Conservation (phyloP, 306 rosid genomes). For the Fragaria nilgerrensis region DNA sequence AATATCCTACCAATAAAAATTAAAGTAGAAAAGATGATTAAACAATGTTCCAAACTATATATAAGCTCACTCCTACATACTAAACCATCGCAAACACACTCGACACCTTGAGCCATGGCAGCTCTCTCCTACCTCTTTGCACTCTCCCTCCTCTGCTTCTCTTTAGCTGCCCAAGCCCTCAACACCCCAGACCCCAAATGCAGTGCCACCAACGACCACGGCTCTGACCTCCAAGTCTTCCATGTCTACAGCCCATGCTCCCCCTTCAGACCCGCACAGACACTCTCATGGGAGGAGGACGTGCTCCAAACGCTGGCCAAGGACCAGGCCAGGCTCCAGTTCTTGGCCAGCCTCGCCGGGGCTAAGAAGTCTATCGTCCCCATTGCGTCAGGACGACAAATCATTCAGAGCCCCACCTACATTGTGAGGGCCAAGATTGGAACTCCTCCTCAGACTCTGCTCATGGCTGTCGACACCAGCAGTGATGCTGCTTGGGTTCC, state of each 20-base stretch:
- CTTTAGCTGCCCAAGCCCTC: conserved; percentile 32
- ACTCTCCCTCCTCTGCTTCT: conserved; percentile 24
- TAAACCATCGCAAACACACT: conserved; percentile 16
- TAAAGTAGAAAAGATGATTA: neutral
- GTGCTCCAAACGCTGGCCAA: conserved; percentile 51
- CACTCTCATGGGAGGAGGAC: conserved; percentile 74
- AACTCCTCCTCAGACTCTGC: conserved; percentile 74
- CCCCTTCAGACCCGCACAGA: conserved; percentile 56
- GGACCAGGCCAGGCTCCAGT: conserved; percentile 64
- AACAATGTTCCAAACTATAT: conserved; percentile 16
- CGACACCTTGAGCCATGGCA: conserved; percentile 39
- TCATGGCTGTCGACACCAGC: conserved; percentile 82
- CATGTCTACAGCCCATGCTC: conserved; percentile 71
- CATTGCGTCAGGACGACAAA: conserved; percentile 78
- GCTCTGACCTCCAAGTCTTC: conserved; percentile 66
- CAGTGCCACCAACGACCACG: conserved; percentile 33
- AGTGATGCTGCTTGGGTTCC: conserved; percentile 92
- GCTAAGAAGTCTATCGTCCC: conserved; percentile 60
- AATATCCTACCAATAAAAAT: neutral
- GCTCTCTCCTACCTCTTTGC: conserved; percentile 9
- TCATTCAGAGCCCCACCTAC: conserved; percentile 74
- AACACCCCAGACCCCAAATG: conserved; percentile 39
- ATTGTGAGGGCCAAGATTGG: conserved; percentile 71
- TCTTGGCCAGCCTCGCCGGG: conserved; percentile 47
- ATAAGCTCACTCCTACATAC: conserved; percentile 18